Percentiles rank a stretch among this genome's conserved stretches.
phyloP scores from a whole-genome alignment of 805 yeast genomes.

The Barnettozyma sp. region DNA sequence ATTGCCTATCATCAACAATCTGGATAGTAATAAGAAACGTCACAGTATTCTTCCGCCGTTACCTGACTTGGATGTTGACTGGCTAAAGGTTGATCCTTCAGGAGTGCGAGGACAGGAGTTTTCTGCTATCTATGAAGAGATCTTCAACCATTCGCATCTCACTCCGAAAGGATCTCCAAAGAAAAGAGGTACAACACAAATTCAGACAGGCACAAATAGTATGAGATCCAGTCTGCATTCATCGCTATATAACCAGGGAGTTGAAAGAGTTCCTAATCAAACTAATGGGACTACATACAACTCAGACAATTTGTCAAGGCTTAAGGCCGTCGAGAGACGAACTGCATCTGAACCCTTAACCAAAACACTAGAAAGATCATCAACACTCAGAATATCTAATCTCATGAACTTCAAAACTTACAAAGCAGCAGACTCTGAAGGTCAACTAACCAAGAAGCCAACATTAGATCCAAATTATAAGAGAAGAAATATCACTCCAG shows the following conservation, averaged over 20 bases:
- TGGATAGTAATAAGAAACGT: constrained; percentile 19
- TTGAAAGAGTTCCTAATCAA: constrained; percentile 1
- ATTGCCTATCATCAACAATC: constrained; percentile 8
- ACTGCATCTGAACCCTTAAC: constrained; percentile 16
- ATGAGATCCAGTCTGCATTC: too few relatives aligned
- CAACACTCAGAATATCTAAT: constrained; percentile 8
- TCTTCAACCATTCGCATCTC: constrained; percentile 19
- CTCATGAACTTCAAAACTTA: constrained; percentile 9
- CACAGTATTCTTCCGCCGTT: constrained; percentile 26
- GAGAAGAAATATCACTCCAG: constrained; percentile 13
- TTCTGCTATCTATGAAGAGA: constrained; percentile 26
- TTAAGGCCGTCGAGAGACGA: constrained; percentile 10
- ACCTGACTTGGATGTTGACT: constrained; percentile 22
- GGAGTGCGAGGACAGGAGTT: constrained; percentile 23
- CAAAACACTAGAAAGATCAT: constrained; percentile 6
- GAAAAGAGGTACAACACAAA: too few relatives aligned
- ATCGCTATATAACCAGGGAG: too few relatives aligned
- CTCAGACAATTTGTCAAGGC: not conserved
- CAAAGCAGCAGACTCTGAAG: constrained; percentile 2
- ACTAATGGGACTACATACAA: constrained; percentile 7
- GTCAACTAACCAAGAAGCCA: constrained; percentile 5
- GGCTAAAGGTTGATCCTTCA: constrained; percentile 17
- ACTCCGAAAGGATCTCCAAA: constrained; percentile 13
- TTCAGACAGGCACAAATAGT: too few relatives aligned
- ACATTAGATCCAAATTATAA: constrained; percentile 24